A percentile compares a stretch with the other conserved stretches of the same genome.
phyloP scores from a whole-genome alignment of 495 filamentous ascomycete species.

The Immersiella caudata region DNA sequence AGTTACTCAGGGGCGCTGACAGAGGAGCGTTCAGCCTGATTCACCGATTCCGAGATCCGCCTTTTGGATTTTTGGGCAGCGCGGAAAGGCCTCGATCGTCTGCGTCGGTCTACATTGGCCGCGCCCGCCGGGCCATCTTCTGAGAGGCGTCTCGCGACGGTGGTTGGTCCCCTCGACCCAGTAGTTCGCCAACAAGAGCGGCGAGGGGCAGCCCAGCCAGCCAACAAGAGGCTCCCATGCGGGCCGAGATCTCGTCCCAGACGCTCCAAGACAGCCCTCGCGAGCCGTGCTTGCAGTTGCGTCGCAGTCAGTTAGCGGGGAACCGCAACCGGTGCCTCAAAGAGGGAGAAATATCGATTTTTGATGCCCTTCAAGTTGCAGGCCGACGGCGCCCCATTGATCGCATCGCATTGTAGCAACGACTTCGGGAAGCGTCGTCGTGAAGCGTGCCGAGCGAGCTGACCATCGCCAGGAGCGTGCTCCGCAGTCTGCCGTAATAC shows the following conservation, averaged over 20 bases:
- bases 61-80: conserved; percentile 25
- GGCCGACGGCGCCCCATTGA: background rate
- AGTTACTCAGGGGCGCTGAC: conserved; percentile 18
- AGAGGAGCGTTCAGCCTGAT: conserved; percentile 27
- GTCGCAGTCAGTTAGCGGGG: conserved; percentile 25
- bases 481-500: conserved; percentile 17
- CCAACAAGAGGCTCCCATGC: conserved; percentile 29
- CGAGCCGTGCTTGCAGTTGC: conserved; percentile 13
- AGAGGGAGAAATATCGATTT: conserved; percentile 17
- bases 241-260: conserved; percentile 28
- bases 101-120: conserved; percentile 29
- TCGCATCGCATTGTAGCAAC: background rate
- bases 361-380: background rate
- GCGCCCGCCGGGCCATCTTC: conserved; percentile 25
- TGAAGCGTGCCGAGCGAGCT: background rate
- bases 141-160: conserved; percentile 20
- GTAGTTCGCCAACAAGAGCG: conserved; percentile 34
- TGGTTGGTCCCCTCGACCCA: conserved; percentile 32
- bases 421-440: too few species aligned
- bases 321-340: conserved; percentile 21
- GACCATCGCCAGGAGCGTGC: background rate
- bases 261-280: conserved; percentile 18
- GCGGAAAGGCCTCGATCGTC: conserved; percentile 9
- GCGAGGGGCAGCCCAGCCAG: conserved; percentile 24
- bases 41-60: conserved; percentile 28